Percentiles rank a stretch among this genome's conserved stretches.
Evolutionary conservation across 495 filamentous ascomycete genomes (phyloP).

Genomic region (Penicillium silybi): DNA sequence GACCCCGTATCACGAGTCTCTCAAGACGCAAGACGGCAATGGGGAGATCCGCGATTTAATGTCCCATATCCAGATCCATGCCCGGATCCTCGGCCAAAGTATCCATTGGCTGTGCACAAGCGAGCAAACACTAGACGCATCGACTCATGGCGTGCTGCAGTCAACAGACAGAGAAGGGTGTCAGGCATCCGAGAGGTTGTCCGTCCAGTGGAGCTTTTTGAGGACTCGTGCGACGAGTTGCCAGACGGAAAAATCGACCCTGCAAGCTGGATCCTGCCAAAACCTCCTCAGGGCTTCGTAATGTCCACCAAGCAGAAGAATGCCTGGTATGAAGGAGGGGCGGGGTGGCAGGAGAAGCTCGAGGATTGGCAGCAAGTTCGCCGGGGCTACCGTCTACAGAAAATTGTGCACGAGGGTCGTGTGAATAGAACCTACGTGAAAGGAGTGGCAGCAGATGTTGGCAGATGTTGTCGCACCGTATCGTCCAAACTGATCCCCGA

Average conservation of each 20-base stretch:
- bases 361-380: conserved; percentile 39
- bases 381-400: conserved; percentile 35
- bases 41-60: conserved; percentile 39
- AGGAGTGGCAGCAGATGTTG: conserved; percentile 23
- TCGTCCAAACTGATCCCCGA: conserved; percentile 13
- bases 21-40: conserved; percentile 26
- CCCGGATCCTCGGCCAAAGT: conserved; percentile 23
- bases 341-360: conserved; percentile 42
- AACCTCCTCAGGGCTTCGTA: conserved; percentile 39
- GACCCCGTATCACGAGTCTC: conserved; percentile 38
- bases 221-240: conserved; percentile 38
- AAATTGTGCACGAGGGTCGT: conserved; percentile 32
- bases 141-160: conserved; percentile 37
- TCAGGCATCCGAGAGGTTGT: conserved; percentile 26
- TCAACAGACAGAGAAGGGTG: conserved; percentile 32
- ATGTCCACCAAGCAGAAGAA: conserved; percentile 34
- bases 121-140: conserved; percentile 27
- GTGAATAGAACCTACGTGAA: conserved; percentile 33
- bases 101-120: conserved; percentile 15
- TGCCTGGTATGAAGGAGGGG: conserved; percentile 40
- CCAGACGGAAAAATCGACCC: conserved; percentile 40
- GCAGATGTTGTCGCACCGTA: conserved; percentile 16
- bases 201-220: conserved; percentile 27
- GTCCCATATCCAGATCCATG: conserved; percentile 25
- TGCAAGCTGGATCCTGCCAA: conserved; percentile 40